These are phyloP conservation scores for Potentilla sterilis DNA, from an alignment of 306 rosid genomes.

Conservation along the genomic window DNA sequence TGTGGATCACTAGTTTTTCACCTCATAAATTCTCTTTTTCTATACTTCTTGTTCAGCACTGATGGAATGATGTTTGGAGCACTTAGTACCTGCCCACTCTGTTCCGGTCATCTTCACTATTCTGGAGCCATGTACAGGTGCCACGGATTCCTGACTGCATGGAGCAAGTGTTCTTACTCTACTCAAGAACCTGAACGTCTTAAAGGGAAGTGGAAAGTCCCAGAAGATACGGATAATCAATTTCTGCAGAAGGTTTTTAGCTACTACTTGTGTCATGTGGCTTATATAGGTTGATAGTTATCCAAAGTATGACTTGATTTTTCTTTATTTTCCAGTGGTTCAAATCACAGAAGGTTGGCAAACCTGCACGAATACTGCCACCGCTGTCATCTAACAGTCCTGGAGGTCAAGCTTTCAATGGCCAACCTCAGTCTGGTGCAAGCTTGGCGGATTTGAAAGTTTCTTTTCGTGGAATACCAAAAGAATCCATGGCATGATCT, in stretches of 20 bases:
- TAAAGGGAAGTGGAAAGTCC: conserved; percentile 84
- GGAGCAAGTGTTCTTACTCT: conserved; percentile 93
- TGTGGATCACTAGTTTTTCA: background rate
- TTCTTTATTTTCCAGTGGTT: conserved; percentile 70
- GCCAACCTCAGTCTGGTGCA: conserved; percentile 54
- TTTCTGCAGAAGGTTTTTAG: conserved; percentile 67
- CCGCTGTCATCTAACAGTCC: conserved; percentile 38
- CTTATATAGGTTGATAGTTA: conserved; percentile 9
- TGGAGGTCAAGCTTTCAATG: conserved; percentile 41
- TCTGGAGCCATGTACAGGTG: conserved; percentile 88
- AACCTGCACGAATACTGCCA: conserved; percentile 71
- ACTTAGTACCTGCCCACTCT: conserved; percentile 68
- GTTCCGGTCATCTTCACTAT: conserved; percentile 68
- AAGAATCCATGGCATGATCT: conserved; percentile 54
- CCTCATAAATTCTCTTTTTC: conserved; percentile 12
- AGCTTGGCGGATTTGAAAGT: conserved; percentile 70
- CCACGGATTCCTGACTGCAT: conserved; percentile 66
- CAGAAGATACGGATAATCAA: conserved; percentile 66
- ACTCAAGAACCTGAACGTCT: conserved; percentile 60
- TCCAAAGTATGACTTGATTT: conserved; percentile 23
- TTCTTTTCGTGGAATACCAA: conserved; percentile 58
- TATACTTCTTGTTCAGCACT: conserved; percentile 47
- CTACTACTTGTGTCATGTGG: background rate
- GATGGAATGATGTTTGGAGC: conserved; percentile 99
- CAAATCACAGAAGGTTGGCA: conserved; percentile 75